phyloP scores from a whole-genome alignment of 2,329 filamentous ascomycete species.

The Colletotrichum chlorophyti region DNA sequence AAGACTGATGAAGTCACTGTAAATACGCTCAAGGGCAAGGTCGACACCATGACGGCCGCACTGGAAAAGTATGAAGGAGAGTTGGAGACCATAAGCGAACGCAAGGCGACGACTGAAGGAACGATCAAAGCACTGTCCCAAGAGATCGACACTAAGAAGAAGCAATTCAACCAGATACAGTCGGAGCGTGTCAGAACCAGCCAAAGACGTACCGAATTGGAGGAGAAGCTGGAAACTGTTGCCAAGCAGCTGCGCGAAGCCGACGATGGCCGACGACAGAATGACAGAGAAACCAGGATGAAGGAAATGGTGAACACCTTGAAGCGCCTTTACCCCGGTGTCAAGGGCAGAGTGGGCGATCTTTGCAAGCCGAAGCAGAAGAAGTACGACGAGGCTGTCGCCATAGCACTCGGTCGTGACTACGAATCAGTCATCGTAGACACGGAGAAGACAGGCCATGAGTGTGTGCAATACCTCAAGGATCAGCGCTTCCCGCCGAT shows the following conservation, averaged over 20 bases:
- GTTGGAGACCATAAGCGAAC: slow-evolving; percentile 70
- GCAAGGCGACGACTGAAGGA: slow-evolving; percentile 67
- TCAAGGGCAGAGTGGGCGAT: slow-evolving; percentile 88
- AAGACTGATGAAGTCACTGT: slow-evolving; percentile 93
- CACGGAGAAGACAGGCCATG: slow-evolving; percentile 89
- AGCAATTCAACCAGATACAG: slow-evolving; percentile 83
- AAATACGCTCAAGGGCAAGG: slow-evolving; percentile 86
- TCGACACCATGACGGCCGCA: slow-evolving; percentile 78
- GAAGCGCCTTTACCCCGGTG: slow-evolving; percentile 90
- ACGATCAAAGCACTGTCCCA: slow-evolving; percentile 71
- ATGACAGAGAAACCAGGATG: slow-evolving; percentile 77
- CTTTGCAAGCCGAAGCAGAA: slow-evolving; percentile 97
- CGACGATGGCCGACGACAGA: slow-evolving; percentile 85
- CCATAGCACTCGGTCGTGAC: slow-evolving; percentile 88
- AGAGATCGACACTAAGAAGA: slow-evolving; percentile 89
- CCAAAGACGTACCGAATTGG: slow-evolving; percentile 84
- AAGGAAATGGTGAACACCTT: slow-evolving; percentile 86
- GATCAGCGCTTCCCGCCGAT: slow-evolving; percentile 87
- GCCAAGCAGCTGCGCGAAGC: slow-evolving; percentile 83
- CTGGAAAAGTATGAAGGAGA: slow-evolving; percentile 79
- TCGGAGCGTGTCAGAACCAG: slow-evolving; percentile 84
- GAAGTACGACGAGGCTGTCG: slow-evolving; percentile 93
- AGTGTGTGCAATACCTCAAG: slow-evolving; percentile 93
- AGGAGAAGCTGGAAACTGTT: slow-evolving; percentile 88
- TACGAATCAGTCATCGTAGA: slow-evolving; percentile 96